phyloP scores from a whole-genome alignment of 2,329 filamentous ascomycete genomes.

The Exophiala spinifera region DNA sequence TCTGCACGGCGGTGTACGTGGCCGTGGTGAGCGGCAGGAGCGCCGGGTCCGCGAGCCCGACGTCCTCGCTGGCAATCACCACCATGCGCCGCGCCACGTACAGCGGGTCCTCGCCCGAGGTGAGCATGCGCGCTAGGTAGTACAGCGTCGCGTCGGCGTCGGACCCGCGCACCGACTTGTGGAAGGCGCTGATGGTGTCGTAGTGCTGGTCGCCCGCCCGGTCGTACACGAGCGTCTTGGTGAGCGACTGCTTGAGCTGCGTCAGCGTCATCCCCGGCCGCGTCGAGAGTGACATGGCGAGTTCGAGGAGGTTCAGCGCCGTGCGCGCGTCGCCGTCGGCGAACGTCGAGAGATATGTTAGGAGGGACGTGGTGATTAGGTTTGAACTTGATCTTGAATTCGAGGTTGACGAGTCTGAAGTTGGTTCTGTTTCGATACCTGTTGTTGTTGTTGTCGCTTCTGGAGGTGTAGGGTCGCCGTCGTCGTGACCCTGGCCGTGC shows the following conservation, averaged over 20 bases:
- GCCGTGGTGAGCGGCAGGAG: slow-evolving; percentile 82
- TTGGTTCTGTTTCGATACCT: background rate
- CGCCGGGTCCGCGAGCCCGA: slow-evolving; percentile 82
- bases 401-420: too few species aligned
- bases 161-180: slow-evolving; percentile 88
- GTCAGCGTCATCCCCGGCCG: slow-evolving; percentile 66
- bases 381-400: slow-evolving; percentile 39
- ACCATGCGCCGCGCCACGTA: slow-evolving; percentile 92
- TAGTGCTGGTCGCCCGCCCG: slow-evolving; percentile 95
- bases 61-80: slow-evolving; percentile 90
- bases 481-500: too few species aligned
- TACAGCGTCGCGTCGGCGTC: slow-evolving; percentile 87
- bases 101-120: slow-evolving; percentile 88
- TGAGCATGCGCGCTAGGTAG: slow-evolving; percentile 92
- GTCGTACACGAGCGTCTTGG: slow-evolving; percentile 92
- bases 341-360: slow-evolving; percentile 79
- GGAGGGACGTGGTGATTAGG: slow-evolving; percentile 72
- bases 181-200: slow-evolving; percentile 93
- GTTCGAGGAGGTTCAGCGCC: slow-evolving; percentile 85
- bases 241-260: slow-evolving; percentile 76
- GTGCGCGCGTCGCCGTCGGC: slow-evolving; percentile 91
- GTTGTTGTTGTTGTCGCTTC: background rate
- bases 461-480: too few species aligned
- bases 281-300: slow-evolving; percentile 69
- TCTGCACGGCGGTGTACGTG: slow-evolving; percentile 81